Conservation (phyloP, 208 protist genomes). For the Wallacemonas collosoma region DNA sequence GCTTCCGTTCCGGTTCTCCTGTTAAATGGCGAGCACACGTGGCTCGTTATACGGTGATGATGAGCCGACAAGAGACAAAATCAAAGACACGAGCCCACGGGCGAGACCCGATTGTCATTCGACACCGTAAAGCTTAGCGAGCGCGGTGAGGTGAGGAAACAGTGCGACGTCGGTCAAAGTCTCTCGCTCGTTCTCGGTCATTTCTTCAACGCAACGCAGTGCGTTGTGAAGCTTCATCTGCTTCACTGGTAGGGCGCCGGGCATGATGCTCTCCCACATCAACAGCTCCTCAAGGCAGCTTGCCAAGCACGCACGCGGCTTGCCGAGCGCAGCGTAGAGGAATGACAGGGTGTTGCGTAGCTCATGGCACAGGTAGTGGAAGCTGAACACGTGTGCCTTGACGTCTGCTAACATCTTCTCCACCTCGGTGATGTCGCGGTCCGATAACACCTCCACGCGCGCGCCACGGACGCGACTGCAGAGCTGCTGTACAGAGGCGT, state of each 20-base stretch:
- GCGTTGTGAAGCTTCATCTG: constrained; percentile 78
- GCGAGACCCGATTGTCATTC: not conserved
- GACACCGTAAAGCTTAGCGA: constrained; percentile 63
- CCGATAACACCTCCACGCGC: constrained; percentile 35
- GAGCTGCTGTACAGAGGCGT: constrained; percentile 47
- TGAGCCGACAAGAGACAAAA: not conserved
- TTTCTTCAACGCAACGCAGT: constrained; percentile 36
- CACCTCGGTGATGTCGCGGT: constrained; percentile 39
- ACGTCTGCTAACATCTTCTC: constrained; percentile 47
- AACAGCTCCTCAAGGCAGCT: constrained; percentile 77
- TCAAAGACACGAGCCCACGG: not conserved
- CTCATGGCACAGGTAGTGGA: constrained; percentile 85
- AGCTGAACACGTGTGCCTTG: constrained; percentile 56
- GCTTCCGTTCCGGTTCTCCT: no score
- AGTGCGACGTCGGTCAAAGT: constrained; percentile 24
- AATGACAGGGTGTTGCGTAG: constrained; percentile 84
- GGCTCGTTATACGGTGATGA: no score
- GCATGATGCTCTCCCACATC: constrained; percentile 84
- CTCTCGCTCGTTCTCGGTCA: constrained; percentile 14
- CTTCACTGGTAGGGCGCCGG: constrained; percentile 82
- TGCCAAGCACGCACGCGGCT: constrained; percentile 32
- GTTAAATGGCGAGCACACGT: no score
- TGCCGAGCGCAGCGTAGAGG: constrained; percentile 73
- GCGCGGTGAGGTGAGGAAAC: constrained; percentile 41
- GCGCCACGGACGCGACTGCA: constrained; percentile 50